Evolutionary conservation across 345 rosid genomes (phyloP).

Genomic region (Anacardium occidentale): DNA sequence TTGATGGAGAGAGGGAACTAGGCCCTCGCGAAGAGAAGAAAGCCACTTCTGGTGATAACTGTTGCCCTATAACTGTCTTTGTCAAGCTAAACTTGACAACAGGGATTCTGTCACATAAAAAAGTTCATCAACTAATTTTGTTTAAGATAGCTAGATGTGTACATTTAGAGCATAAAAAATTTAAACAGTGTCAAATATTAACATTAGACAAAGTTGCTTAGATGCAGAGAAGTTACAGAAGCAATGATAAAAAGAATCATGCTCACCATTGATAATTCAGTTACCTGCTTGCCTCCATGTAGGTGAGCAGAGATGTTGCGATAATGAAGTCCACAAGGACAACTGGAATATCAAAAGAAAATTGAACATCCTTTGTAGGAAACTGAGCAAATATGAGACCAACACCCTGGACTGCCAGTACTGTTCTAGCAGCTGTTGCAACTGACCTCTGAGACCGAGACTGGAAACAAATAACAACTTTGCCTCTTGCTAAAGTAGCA

Average conservation of each 20-base stretch:
- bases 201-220: background rate
- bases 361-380: conserved; percentile 42
- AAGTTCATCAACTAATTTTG: conserved; percentile 6
- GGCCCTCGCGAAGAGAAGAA: conserved; percentile 63
- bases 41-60: conserved; percentile 52
- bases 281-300: conserved; percentile 43
- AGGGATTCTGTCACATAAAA: conserved; percentile 38
- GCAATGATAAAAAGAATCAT: background rate
- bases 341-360: conserved; percentile 34
- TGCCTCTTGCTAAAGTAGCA: conserved; percentile 47
- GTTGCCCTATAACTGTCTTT: conserved; percentile 39
- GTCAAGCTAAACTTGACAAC: conserved; percentile 42
- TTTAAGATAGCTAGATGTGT: background rate
- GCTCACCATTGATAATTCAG: background rate
- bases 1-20: conserved; percentile 50
- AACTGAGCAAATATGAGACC: conserved; percentile 49
- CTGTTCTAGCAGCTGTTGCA: conserved; percentile 34
- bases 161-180: background rate
- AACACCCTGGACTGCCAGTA: conserved; percentile 30
- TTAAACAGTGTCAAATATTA: background rate
- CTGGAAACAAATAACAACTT: conserved; percentile 50
- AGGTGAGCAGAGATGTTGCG: conserved; percentile 45
- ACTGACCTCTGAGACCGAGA: conserved; percentile 45
- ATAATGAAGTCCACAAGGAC: conserved; percentile 46
- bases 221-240: background rate